These are phyloP conservation scores for Mucor lusitanicus DNA, from an alignment of 371 early-diverging fungal species.

Conservation along the genomic window DNA sequence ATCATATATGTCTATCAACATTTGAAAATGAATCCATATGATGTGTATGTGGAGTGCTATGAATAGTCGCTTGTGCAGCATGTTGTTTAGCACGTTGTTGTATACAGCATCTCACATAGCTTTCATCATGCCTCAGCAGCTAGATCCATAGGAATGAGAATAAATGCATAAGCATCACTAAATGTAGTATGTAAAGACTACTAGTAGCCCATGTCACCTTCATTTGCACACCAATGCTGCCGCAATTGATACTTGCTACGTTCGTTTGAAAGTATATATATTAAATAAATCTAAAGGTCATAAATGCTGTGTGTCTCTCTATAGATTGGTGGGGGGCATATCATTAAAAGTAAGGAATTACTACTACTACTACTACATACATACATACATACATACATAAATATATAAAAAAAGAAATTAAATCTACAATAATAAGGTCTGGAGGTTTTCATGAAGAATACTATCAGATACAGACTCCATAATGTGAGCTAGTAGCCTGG, in stretches of 20 bases:
- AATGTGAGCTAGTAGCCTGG: conserved; percentile 48
- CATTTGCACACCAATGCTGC: not conserved
- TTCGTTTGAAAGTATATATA: too few species aligned
- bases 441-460: conserved; percentile 46
- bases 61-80: too few species aligned
- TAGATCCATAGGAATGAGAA: too few species aligned
- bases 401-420: not conserved
- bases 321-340: not conserved
- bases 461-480: conserved; percentile 58
- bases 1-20: not conserved
- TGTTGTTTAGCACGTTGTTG: too few species aligned
- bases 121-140: too few species aligned
- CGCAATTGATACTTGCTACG: not conserved
- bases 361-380: not conserved
- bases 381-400: not conserved
- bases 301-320: not conserved
- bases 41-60: too few species aligned
- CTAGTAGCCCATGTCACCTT: too few species aligned
- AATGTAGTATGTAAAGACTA: too few species aligned
- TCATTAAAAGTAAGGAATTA: not conserved
- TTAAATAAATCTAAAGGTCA: not conserved
- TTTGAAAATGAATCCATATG: too few species aligned
- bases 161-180: too few species aligned
- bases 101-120: too few species aligned
- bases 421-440: conserved; percentile 28